Percentiles rank a stretch among this genome's conserved stretches.
phyloP scores from a whole-genome alignment of 176 grass and related monocot species.

The Oryza meyeriana region DNA sequence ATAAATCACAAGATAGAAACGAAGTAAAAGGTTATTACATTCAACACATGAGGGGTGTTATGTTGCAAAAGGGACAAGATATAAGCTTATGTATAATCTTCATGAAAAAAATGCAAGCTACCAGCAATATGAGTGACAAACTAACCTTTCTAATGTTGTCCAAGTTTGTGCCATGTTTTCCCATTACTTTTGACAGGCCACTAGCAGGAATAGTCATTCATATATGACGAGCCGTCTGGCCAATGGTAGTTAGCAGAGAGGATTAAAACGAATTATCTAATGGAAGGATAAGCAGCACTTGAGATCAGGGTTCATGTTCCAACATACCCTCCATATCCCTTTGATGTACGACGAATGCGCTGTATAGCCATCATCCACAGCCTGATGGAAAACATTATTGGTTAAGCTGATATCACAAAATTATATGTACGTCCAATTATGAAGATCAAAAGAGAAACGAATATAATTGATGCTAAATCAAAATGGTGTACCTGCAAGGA shows the following conservation, averaged over 20 bases:
- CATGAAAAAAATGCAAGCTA: not conserved
- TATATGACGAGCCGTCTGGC: constrained; percentile 42
- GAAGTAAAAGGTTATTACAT: not conserved
- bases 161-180: constrained; percentile 88
- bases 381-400: constrained; percentile 40
- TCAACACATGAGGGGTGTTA: not conserved
- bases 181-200: constrained; percentile 81
- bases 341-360: constrained; percentile 59
- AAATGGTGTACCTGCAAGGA: constrained; percentile 61
- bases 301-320: constrained; percentile 11
- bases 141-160: constrained; percentile 97
- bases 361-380: constrained; percentile 53
- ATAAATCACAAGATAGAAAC: not conserved
- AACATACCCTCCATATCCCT: constrained; percentile 66
- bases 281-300: not conserved
- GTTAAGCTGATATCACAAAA: not conserved
- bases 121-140: constrained; percentile 20
- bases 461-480: constrained; percentile 11
- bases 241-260: constrained; percentile 10
- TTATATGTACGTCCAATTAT: constrained; percentile 14
- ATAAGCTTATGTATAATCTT: not conserved
- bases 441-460: not conserved
- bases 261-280: constrained; percentile 19
- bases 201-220: constrained; percentile 75
- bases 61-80: not conserved